These are phyloP conservation scores for Pleurostoma richardsiae DNA, from an alignment of 2,329 filamentous ascomycete species.

Conservation along the genomic window DNA sequence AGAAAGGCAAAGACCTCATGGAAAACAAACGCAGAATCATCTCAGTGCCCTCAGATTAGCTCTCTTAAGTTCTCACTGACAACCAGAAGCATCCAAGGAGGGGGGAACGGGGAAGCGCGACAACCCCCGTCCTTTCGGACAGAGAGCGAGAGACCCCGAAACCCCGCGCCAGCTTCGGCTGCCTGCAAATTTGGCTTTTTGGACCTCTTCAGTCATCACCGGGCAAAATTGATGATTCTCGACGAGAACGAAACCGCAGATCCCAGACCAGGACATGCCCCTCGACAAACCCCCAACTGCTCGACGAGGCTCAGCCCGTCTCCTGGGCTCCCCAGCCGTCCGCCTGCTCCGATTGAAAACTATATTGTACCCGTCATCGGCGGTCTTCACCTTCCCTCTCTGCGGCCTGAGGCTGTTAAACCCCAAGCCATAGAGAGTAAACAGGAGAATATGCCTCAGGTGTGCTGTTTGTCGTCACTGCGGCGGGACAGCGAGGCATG, in stretches of 20 bases:
- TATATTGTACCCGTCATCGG: conserved; percentile 22
- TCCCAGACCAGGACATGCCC: no score
- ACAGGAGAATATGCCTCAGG: conserved; percentile 1
- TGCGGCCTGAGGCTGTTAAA: no score
- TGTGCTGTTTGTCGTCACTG: conserved; percentile 15
- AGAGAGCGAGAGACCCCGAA: background rate
- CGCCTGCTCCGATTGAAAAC: conserved; percentile 34
- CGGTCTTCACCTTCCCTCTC: conserved; percentile 3
- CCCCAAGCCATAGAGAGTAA: background rate
- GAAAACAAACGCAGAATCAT: no score
- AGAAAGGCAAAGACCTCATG: conserved; percentile 1
- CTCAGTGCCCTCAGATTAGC: conserved; percentile 31
- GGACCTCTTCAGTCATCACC: conserved; percentile 29
- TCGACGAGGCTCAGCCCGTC: background rate
- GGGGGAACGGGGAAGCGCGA: background rate
- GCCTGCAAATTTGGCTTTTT: conserved; percentile 36
- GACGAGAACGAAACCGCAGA: no score
- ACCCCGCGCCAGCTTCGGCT: background rate
- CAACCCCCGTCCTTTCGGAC: background rate
- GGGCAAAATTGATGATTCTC: conserved; percentile 13
- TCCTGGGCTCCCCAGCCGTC: conserved; percentile 1
- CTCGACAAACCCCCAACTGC: background rate
- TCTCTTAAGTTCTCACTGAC: conserved; percentile 34
- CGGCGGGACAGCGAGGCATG: conserved; percentile 8
- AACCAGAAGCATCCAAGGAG: conserved; percentile 15